A percentile compares a stretch with the other conserved stretches of the same genome.
phyloP scores from a whole-genome alignment of 1,139 yeast species.

The Hyphopichia wangnamkhiaoensis region DNA sequence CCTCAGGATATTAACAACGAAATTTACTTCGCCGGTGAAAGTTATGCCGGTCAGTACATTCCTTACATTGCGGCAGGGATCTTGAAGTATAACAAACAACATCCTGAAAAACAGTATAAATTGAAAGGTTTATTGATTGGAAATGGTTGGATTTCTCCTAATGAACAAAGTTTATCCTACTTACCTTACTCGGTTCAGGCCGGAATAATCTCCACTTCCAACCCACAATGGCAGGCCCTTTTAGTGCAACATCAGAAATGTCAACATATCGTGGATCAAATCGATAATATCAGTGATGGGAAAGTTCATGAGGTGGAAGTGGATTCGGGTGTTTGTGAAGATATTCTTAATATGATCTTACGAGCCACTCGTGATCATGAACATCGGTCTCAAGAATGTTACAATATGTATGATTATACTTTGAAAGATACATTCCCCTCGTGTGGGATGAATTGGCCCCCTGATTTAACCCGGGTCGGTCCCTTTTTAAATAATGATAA shows the following conservation, averaged over 20 bases:
- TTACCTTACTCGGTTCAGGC: constrained; percentile 68
- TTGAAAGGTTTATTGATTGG: constrained; percentile 79
- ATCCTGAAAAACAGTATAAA: constrained; percentile 29
- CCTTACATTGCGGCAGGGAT: constrained; percentile 81
- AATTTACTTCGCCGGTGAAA: constrained; percentile 86
- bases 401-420: constrained; percentile 81
- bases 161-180: constrained; percentile 78
- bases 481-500: constrained; percentile 59
- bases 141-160: constrained; percentile 96
- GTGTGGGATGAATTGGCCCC: constrained; percentile 97
- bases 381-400: constrained; percentile 49
- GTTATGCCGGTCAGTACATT: constrained; percentile 95
- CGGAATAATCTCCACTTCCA: constrained; percentile 49
- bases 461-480: constrained; percentile 57
- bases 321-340: constrained; percentile 49
- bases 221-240: constrained; percentile 41
- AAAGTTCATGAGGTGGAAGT: constrained; percentile 29
- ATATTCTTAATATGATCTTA: constrained; percentile 43
- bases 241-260: constrained; percentile 59
- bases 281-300: constrained; percentile 25
- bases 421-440: constrained; percentile 73
- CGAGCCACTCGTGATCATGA: constrained; percentile 29
- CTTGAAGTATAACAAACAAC: constrained; percentile 42
- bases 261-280: constrained; percentile 50
- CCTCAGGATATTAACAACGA: constrained; percentile 72